Base-by-base conservation (phyloP, 176 grass and related monocot species). In the Triticum dicoccoides region DNA sequence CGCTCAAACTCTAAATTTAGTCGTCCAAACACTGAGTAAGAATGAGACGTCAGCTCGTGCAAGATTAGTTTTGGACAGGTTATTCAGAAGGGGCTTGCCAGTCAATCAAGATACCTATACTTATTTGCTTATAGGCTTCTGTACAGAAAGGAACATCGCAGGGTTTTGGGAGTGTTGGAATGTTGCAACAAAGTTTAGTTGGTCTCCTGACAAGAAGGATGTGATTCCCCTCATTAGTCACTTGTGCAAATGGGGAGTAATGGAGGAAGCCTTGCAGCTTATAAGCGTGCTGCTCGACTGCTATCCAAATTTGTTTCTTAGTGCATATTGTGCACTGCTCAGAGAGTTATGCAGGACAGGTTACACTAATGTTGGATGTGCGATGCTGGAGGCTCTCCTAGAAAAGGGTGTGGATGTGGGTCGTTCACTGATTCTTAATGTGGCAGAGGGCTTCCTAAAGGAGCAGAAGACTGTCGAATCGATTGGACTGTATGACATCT, bases 371-470 rank as follows among this genome's bases (percentile, higher is more conserved):
- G 78, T 98, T 89, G 96, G 88, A 89, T 96, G 92, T 92, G 89
- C 89, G 65, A 89, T 96, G 80, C 58, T 98, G 66, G 93, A 96
- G 87, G 87, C 80, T 37, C 84, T 94, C 73, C 85, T 88, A 86
- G 89, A 94, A 84, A 91, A 86, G 70, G 83, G 63, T 89, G 61
- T 92, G 73, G 34, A 34, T 73, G 82, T 92, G 82, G 80, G 89
- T 85, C 56, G 4, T 38, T 88, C 88, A 34, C 38, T 84, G 61
- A 67, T 92, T 66, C 42, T 88, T 79, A 86, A 81, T 92, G 73
- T 98, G 73, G 73, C 92, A 78, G 83, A 92, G 41, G 96, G 96
- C 58, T 98, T 98, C 69, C 78, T 96, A 87, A 96, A 92, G 81
- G 96, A 98, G 65, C 82, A 84, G 62, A 92, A 83, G 34, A 68